Percentiles rank a stretch among this genome's conserved stretches.
Evolutionary conservation across 805 yeast genomes (phyloP).

Genomic region (Candida ortonii): DNA sequence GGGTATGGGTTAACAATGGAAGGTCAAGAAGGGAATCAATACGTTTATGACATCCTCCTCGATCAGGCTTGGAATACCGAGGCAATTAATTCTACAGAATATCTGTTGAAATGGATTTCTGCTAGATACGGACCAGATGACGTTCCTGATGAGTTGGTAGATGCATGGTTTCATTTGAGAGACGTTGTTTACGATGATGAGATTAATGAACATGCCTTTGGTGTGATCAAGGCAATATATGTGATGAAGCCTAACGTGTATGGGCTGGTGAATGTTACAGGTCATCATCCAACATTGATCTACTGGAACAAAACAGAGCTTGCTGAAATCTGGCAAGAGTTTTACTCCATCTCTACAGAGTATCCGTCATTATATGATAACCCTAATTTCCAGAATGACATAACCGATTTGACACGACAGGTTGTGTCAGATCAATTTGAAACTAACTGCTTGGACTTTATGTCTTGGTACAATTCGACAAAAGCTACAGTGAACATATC

Average conservation of each 20-base stretch:
- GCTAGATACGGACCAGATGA: conserved; percentile 7
- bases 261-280: conserved; percentile 7
- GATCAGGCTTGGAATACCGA: conserved; percentile 10
- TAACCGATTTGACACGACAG: conserved; percentile 9
- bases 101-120: conserved; percentile 4
- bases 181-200: conserved; percentile 8
- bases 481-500: background rate
- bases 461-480: conserved; percentile 5
- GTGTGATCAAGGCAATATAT: conserved; percentile 10
- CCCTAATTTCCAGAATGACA: conserved; percentile 7
- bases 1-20: conserved; percentile 11
- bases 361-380: conserved; percentile 3
- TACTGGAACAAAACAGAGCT: conserved; percentile 10
- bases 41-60: conserved; percentile 8
- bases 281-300: conserved; percentile 10
- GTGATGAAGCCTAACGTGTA: conserved; percentile 7
- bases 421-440: conserved; percentile 11
- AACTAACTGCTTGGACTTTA: conserved; percentile 4
- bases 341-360: conserved; percentile 1
- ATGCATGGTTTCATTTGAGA: conserved; percentile 5
- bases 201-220: conserved; percentile 1
- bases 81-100: conserved; percentile 4
- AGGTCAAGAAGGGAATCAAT: conserved; percentile 12
- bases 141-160: conserved; percentile 4
- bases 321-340: conserved; percentile 3